Evolutionary conservation across 73 alveolate genomes (phyloP).

Genomic region (Symbiodinium pilosum): DNA sequence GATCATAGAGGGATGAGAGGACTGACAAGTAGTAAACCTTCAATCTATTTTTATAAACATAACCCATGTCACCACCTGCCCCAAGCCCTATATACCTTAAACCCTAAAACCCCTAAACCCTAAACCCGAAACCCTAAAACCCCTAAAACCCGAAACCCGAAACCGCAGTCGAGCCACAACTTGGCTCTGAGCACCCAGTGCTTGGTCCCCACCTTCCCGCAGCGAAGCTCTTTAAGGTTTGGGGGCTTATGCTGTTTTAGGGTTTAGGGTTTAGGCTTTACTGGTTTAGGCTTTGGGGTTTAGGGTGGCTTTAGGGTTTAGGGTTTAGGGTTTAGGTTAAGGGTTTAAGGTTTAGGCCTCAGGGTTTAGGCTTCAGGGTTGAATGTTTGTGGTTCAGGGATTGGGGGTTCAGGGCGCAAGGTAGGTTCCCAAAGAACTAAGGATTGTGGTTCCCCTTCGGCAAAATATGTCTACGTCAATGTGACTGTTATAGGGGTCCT

Average conservation of each 20-base stretch:
- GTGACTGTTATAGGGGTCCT: no score
- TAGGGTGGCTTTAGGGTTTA: not conserved
- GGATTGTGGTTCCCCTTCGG: no score
- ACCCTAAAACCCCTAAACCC: not conserved
- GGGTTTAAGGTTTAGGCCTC: not conserved
- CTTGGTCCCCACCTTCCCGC: conserved; percentile 56
- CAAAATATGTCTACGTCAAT: no score
- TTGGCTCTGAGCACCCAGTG: conserved; percentile 52
- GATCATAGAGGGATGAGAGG: no score
- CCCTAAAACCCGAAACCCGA: no score
- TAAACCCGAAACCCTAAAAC: not conserved
- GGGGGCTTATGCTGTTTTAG: not conserved
- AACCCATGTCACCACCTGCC: no score
- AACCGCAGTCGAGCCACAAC: conserved; percentile 26
- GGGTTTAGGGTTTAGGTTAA: not conserved
- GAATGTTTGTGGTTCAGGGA: not conserved
- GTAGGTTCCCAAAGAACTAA: no score
- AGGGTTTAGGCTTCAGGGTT: no score
- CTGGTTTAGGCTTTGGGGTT: not conserved
- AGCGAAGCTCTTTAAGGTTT: not conserved
- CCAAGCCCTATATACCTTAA: not conserved
- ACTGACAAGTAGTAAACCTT: no score
- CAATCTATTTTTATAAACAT: no score
- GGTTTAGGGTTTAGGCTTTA: not conserved
- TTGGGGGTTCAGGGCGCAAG: no score